A percentile compares a stretch with the other conserved stretches of the same genome.
Conservation (phyloP, 78 protist genomes). For the Guillardia theta region DNA sequence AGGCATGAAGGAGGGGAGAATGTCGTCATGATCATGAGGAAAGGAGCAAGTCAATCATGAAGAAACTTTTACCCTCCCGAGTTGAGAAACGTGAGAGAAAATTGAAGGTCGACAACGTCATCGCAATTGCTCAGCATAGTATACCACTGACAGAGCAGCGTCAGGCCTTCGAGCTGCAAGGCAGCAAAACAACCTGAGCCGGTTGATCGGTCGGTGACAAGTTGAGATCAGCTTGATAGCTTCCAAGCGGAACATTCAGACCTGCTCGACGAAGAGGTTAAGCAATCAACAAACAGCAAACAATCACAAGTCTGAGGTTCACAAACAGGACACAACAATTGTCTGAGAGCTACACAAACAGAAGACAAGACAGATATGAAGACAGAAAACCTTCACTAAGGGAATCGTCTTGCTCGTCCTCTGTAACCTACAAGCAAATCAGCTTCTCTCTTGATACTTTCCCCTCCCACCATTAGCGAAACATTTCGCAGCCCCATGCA, state of each 20-base stretch:
- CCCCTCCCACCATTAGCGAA: constrained; percentile 4
- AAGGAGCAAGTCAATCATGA: background rate
- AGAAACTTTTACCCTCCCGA: background rate
- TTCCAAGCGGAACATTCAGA: background rate
- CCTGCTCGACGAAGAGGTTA: background rate
- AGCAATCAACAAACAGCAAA: background rate
- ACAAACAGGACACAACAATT: too few relatives aligned
- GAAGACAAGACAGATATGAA: too few relatives aligned
- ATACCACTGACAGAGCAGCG: background rate
- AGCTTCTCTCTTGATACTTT: too few relatives aligned
- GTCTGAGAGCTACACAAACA: too few relatives aligned
- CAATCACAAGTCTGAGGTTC: too few relatives aligned
- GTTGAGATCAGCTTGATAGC: background rate
- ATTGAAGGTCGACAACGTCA: background rate
- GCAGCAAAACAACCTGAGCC: background rate
- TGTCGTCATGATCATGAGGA: background rate
- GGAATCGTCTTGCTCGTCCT: background rate
- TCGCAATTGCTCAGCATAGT: constrained; percentile 9
- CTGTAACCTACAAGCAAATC: too few relatives aligned
- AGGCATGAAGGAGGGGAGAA: background rate
- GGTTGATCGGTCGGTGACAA: background rate
- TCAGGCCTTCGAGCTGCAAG: background rate
- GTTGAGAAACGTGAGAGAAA: background rate
- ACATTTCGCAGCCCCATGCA: background rate
- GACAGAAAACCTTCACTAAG: background rate